These are phyloP conservation scores for Biscogniauxia mediterranea DNA, from an alignment of 2,329 filamentous ascomycete species.

Conservation along the genomic window DNA sequence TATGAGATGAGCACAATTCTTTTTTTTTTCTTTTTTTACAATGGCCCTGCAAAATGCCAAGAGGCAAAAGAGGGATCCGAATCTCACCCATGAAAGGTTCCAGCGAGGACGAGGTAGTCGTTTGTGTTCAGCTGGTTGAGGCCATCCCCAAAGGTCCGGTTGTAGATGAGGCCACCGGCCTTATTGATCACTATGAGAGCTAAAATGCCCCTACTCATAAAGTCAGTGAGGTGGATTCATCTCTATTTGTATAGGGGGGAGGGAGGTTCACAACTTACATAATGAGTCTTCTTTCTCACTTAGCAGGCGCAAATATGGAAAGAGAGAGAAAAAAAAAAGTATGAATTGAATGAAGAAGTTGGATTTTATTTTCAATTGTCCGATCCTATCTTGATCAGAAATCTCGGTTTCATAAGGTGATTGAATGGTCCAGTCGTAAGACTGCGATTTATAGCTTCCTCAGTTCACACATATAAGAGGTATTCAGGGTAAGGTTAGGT, in stretches of 20 bases:
- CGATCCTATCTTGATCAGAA: background rate
- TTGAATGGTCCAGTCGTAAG: background rate
- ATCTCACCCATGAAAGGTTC: constrained; percentile 88
- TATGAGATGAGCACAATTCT: constrained; percentile 14
- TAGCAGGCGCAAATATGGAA: background rate
- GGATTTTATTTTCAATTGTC: background rate
- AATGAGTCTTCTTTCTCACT: background rate
- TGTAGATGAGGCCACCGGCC: constrained; percentile 93
- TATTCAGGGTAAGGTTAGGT: background rate
- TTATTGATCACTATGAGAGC: constrained; percentile 98
- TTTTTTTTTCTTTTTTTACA: constrained; percentile 10
- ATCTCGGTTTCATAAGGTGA: background rate
- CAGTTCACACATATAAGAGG: background rate
- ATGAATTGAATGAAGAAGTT: background rate
- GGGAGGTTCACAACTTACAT: background rate
- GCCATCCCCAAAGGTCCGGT: constrained; percentile 85
- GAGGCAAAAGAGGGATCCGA: background rate
- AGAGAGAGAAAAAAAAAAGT: background rate
- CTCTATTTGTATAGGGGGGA: background rate
- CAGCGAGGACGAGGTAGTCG: constrained; percentile 93
- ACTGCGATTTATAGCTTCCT: background rate
- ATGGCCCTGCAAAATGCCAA: background rate
- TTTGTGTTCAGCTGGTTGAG: constrained; percentile 90
- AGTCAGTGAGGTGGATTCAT: background rate
- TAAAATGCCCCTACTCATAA: constrained; percentile 75